These are phyloP conservation scores for Triglochin maritima DNA, from an alignment of 106 monocot species.

Conservation along the genomic window DNA sequence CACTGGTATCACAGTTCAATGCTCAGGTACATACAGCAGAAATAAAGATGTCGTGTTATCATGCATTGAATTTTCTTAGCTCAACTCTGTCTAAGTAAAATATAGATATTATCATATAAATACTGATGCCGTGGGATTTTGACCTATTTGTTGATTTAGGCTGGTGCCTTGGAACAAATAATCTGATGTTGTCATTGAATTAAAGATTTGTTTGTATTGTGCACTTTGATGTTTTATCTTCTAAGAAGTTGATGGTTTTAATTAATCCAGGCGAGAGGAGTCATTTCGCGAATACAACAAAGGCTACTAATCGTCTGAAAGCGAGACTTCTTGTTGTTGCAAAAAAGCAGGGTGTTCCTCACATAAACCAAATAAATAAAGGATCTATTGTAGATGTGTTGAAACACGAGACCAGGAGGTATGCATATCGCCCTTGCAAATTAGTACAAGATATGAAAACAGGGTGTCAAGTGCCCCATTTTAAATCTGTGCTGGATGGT, in stretches of 20 bases:
- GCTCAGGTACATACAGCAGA: slow-evolving; percentile 40
- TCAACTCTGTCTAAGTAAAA: background rate
- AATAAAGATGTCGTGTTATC: background rate
- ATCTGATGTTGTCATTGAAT: background rate
- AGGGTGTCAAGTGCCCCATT: slow-evolving; percentile 44
- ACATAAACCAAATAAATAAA: slow-evolving; percentile 15
- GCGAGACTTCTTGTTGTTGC: slow-evolving; percentile 60
- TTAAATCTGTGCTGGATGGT: slow-evolving; percentile 61
- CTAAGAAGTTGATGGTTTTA: background rate
- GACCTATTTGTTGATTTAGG: too few species aligned
- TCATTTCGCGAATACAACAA: slow-evolving; percentile 59
- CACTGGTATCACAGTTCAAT: slow-evolving; percentile 45
- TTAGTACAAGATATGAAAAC: slow-evolving; percentile 56
- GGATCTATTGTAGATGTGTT: background rate
- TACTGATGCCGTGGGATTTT: too few species aligned
- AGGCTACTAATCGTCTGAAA: slow-evolving; percentile 64
- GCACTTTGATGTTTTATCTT: background rate
- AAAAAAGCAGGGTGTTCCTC: slow-evolving; percentile 21
- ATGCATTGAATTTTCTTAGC: background rate
- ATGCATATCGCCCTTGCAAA: slow-evolving; percentile 43
- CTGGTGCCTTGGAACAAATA: too few species aligned
- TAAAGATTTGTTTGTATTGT: background rate
- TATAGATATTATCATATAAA: background rate
- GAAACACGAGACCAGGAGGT: slow-evolving; percentile 39
- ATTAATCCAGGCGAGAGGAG: slow-evolving; percentile 65